A percentile compares a stretch with the other conserved stretches of the same genome.
These are phyloP conservation scores for Monosporozyma unispora DNA, from an alignment of 805 yeast genomes.

Conservation along the genomic window DNA sequence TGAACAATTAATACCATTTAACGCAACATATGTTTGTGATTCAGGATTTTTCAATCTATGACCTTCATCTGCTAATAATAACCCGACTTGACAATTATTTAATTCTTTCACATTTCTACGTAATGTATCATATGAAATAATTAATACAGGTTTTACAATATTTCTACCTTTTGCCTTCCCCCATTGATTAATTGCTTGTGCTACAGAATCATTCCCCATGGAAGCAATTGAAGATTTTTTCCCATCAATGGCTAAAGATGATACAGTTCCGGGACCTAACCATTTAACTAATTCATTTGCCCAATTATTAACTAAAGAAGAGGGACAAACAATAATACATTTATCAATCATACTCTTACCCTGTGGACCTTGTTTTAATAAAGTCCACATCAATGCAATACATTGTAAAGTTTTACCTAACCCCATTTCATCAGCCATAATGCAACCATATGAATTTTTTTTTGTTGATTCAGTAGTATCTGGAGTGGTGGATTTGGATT, in stretches of 20 bases:
- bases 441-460: conserved; percentile 65
- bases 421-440: conserved; percentile 98
- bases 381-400: conserved; percentile 84
- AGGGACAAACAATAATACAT: conserved; percentile 90
- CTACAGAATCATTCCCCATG: conserved; percentile 50
- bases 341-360: conserved; percentile 74
- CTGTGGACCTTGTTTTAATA: conserved; percentile 80
- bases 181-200: conserved; percentile 68
- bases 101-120: conserved; percentile 74
- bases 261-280: conserved; percentile 85
- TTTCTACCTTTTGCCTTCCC: conserved; percentile 79
- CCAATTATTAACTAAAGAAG: conserved; percentile 91
- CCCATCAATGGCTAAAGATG: conserved; percentile 90
- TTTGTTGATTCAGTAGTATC: not conserved
- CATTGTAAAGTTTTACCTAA: conserved; percentile 88
- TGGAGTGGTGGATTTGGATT: too few species aligned
- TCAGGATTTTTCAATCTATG: conserved; percentile 83
- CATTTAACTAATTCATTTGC: conserved; percentile 92
- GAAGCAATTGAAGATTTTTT: conserved; percentile 44
- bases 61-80: conserved; percentile 80
- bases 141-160: conserved; percentile 85
- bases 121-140: conserved; percentile 88
- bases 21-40: conserved; percentile 79
- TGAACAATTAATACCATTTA: conserved; percentile 73
- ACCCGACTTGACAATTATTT: conserved; percentile 71